Base-by-base conservation (phyloP, 257 asterid species). In the Solanum bulbocastanum region DNA sequence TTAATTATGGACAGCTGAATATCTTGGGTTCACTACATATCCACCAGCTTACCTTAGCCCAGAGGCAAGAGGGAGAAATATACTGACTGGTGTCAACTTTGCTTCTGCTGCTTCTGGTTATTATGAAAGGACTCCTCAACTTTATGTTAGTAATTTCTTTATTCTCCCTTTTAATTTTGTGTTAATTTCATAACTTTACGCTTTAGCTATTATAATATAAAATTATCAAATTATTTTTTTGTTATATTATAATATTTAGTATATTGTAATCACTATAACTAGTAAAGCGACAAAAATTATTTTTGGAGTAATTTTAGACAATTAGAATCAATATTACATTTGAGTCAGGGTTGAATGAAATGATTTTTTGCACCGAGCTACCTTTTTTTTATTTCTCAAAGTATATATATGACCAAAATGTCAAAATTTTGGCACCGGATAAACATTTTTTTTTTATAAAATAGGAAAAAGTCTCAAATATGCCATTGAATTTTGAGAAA, bases 31-130 rank as follows among this genome's bases (percentile, higher is more conserved):
- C 92, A 89, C 83, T 66, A 87, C 95, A 25, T 95, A 95, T 73
- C 98, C 98, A 9, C 99, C 98, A 1, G 94, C 98, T 37, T 96
- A 94, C 90, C 93, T 95, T 33, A 91, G 98, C 89, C 90, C 87
- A 85, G 97, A 93, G 25, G 98, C 96, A 37, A 83, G 30, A 62
- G 96, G 98, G 72, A 87, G 56, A 62, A 91, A 87, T 68, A 93
- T 94, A 56, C 92, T 93, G 36, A 89, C 86, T 7, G 98, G 98
- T 18, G 97, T 86, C 86, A 96, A 96, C 92, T 95, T 96, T 69
- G 98, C 98, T 4, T 96, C 98, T 9, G 98, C 98, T 83, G 98
- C 98, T 87, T 94, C 99, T 30, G 99, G 98, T 39, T 95, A 96
- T 88, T 95, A 91, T 33, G 98, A 95, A 74, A 81, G 88, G 74